A percentile compares a stretch with the other conserved stretches of the same genome.
phyloP scores from a whole-genome alignment of 257 asterid species.

The Buddleja alternifolia region DNA sequence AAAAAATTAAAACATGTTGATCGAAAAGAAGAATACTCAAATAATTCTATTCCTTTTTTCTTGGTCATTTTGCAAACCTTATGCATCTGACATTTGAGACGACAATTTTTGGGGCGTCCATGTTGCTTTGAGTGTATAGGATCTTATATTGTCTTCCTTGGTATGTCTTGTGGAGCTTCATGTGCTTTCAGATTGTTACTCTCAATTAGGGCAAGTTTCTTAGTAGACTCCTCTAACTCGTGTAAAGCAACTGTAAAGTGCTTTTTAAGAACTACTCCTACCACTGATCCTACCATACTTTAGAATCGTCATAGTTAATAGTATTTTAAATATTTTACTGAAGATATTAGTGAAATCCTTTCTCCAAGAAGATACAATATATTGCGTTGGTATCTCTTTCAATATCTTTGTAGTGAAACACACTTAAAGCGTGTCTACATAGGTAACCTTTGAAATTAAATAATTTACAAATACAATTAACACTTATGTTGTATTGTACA shows the following conservation, averaged over 20 bases:
- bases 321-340: no score
- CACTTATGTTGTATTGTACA: not conserved
- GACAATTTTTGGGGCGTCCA: not conserved
- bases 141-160: not conserved
- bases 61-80: no score
- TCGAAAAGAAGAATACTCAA: no score
- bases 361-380: not conserved
- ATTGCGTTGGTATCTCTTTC: not conserved
- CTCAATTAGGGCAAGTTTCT: not conserved
- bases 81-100: not conserved
- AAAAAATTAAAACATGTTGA: no score
- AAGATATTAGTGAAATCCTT: not conserved
- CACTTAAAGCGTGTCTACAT: not conserved
- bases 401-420: not conserved
- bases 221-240: not conserved
- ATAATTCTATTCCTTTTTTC: no score
- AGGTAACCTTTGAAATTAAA: not conserved
- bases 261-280: not conserved
- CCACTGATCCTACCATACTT: not conserved
- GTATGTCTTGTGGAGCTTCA: not conserved
- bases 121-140: not conserved
- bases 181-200: not conserved
- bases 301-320: not conserved
- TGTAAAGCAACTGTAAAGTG: not conserved
- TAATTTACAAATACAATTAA: not conserved